These are phyloP conservation scores for Selaginella tamariscina DNA, from an alignment of 75 land plant genomes.

Conservation along the genomic window DNA sequence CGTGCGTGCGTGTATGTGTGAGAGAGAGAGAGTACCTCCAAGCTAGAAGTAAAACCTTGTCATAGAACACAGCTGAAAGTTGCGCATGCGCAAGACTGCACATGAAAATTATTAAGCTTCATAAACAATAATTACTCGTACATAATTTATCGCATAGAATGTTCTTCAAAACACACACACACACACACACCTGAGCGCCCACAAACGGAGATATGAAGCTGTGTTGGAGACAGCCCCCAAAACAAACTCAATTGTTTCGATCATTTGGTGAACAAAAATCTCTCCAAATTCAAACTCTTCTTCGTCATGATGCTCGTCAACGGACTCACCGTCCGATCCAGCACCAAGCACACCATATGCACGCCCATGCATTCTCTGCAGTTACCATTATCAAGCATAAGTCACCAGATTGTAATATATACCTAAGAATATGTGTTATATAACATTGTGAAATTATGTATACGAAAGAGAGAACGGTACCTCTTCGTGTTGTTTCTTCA, in stretches of 20 bases:
- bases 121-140: no score
- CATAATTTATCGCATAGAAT: no score
- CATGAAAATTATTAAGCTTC: neutral
- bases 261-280: conserved; percentile 86
- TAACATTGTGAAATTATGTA: neutral
- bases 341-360: conserved; percentile 39
- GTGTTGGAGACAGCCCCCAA: conserved; percentile 93
- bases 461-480: conserved; percentile 23
- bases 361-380: conserved; percentile 74
- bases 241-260: conserved; percentile 93
- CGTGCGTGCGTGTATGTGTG: no score
- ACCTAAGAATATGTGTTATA: no score
- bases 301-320: conserved; percentile 49
- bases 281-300: conserved; percentile 94
- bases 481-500: conserved; percentile 66
- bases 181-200: conserved; percentile 74
- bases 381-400: neutral
- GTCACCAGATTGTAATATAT: neutral
- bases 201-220: conserved; percentile 88
- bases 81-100: conserved; percentile 95
- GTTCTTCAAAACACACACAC: neutral
- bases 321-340: conserved; percentile 47
- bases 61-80: conserved; percentile 90
- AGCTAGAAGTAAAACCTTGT: conserved; percentile 75
- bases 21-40: conserved; percentile 41